Evolutionary conservation across 257 asterid genomes (phyloP), one percentile per base, ranked within the genome.

Genomic region (Euphrasia confusa): DNA sequence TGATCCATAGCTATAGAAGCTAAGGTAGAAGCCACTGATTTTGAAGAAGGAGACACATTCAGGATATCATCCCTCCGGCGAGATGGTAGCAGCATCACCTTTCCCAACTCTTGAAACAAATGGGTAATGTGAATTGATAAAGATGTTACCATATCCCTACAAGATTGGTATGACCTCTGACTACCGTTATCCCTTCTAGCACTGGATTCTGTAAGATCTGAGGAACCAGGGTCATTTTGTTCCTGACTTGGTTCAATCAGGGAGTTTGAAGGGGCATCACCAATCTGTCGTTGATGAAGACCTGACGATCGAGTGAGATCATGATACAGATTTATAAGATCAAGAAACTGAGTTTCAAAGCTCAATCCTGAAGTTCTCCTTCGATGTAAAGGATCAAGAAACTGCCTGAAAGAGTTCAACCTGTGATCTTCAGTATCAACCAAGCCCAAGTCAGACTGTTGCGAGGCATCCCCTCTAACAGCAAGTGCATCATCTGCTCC

Each of bases 21-120:
- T 71, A 88, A 79, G 60, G 81, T 78, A 65, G 95, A 88, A 54
- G 94, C 96, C 73, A 90, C 98, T 30, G 98, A 83, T 64, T 85
- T 87, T 54, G 96, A 78, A 60, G 96, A 30, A 65, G 90, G 83
- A 54, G 98, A 88, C 32, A 90, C 91, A 74, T 78, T 90, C 27
- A 85, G 78, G 68, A 76, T 63, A 72, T 90, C 98, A 68, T 90
- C 98, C 75, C 98, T 81, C 59, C 98, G 78, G 13, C 98, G 96
- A 71, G 98, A 83, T 26, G 96, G 98, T 69, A 84, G 89, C 61
- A 90, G 76, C 98, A 90, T 90, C 24, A 78, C 89, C 78, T 90
- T 88, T 58, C 98, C 98, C 83, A 90, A 66, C 84, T 90, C 98
- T 75, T 84, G 98, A 82, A 85, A 88, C 83, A 90, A 82, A 86